These are phyloP conservation scores for Penicillium thymicola DNA, from an alignment of 2,329 filamentous ascomycete species.

Conservation along the genomic window DNA sequence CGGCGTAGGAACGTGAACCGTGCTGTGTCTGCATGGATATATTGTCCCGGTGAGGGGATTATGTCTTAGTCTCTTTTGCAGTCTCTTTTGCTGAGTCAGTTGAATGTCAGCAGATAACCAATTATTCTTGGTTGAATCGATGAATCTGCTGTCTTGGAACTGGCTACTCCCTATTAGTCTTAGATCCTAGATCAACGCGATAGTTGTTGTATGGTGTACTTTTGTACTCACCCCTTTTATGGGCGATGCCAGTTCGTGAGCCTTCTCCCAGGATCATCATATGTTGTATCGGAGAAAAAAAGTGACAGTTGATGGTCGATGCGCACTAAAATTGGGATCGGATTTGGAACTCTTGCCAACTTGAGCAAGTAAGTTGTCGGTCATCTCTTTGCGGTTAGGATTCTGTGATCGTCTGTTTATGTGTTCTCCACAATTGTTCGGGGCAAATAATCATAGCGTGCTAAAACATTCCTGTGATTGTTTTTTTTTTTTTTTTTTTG, in stretches of 20 bases:
- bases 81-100: not conserved
- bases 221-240: not conserved
- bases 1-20: slow-evolving; percentile 17
- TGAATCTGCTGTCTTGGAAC: not conserved
- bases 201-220: not conserved
- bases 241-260: not conserved
- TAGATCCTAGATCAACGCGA: not conserved
- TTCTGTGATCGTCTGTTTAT: slow-evolving; percentile 30
- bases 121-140: not conserved
- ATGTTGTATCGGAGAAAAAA: not conserved
- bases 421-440: slow-evolving; percentile 12
- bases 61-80: not conserved
- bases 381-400: slow-evolving; percentile 24
- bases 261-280: not conserved
- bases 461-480: not conserved
- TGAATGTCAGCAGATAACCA: not conserved
- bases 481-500: not conserved
- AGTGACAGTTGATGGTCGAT: not conserved
- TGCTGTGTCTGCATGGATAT: slow-evolving; percentile 8
- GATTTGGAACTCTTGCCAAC: slow-evolving; percentile 28
- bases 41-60: not conserved
- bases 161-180: not conserved
- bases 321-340: slow-evolving; percentile 27
- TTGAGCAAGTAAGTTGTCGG: slow-evolving; percentile 22
- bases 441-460: not conserved